Evolutionary conservation across 2,329 filamentous ascomycete species (phyloP).

Genomic region (Trichoderma harzianum): DNA sequence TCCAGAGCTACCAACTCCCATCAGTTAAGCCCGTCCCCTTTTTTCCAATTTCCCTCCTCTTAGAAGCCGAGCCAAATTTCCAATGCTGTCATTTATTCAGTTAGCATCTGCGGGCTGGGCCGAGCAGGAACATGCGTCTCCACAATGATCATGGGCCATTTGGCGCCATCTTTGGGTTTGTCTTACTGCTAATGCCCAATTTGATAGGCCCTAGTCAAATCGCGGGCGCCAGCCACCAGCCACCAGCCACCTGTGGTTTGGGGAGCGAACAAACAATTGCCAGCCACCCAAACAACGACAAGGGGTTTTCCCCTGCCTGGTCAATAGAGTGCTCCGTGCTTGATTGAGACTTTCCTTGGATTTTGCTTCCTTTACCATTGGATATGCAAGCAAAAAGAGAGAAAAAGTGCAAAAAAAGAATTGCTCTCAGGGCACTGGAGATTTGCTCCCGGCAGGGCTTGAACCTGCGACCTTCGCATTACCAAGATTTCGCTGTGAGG

Average conservation of each 20-base stretch:
- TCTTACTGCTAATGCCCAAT: not conserved
- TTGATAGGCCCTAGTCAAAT: not conserved
- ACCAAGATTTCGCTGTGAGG: constrained; percentile 9
- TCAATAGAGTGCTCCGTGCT: not conserved
- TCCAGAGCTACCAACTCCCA: not conserved
- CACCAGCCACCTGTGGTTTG: not conserved
- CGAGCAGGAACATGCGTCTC: constrained; percentile 6
- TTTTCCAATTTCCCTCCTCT: not conserved
- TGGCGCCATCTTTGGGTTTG: not conserved
- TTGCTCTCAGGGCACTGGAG: not conserved
- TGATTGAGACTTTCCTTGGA: not conserved
- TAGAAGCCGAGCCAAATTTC: not conserved
- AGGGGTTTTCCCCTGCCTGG: not conserved
- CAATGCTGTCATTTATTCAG: not conserved
- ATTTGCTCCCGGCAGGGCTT: constrained; percentile 22
- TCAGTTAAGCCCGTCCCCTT: not conserved
- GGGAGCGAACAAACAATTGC: not conserved
- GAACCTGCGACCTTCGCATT: constrained; percentile 22
- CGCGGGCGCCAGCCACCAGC: constrained; percentile 1
- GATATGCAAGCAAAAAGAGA: not conserved
- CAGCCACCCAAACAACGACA: not conserved
- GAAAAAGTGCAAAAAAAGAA: constrained; percentile 12
- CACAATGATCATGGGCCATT: not conserved
- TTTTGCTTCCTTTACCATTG: not conserved
- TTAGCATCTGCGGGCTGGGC: constrained; percentile 15